phyloP scores from a whole-genome alignment of 805 yeast genomes.

The Wickerhamomyces canadensis region DNA sequence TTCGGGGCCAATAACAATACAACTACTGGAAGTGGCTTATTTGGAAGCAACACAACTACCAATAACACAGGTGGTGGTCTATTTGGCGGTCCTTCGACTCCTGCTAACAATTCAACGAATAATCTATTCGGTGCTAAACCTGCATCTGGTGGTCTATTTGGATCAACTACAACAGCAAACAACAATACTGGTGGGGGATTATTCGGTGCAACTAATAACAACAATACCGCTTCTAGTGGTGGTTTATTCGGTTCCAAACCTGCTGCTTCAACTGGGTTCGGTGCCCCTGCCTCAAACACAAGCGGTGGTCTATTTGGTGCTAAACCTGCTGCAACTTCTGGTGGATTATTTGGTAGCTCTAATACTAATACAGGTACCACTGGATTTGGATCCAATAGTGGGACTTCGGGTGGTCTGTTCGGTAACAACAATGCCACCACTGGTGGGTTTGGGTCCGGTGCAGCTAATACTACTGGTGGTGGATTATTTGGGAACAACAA shows the following conservation, averaged over 20 bases:
- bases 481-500: constrained; percentile 12
- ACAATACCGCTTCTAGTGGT: constrained; percentile 26
- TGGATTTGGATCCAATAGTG: constrained; percentile 17
- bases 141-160: constrained; percentile 16
- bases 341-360: constrained; percentile 29
- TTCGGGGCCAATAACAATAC: constrained; percentile 30
- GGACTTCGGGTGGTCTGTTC: constrained; percentile 31
- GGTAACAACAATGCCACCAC: constrained; percentile 25
- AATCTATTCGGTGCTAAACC: no score
- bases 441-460: constrained; percentile 5
- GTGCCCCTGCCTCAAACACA: constrained; percentile 12
- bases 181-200: constrained; percentile 27
- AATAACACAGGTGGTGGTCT: constrained; percentile 28
- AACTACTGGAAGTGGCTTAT: constrained; percentile 33
- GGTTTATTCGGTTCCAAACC: constrained; percentile 38
- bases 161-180: constrained; percentile 10
- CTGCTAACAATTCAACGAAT: constrained; percentile 16
- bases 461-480: constrained; percentile 5
- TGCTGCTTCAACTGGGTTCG: constrained; percentile 16
- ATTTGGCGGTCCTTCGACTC: constrained; percentile 31
- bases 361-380: constrained; percentile 4
- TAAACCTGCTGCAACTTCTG: constrained; percentile 14
- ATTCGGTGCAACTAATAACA: constrained; percentile 31
- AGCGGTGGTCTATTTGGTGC: constrained; percentile 36
- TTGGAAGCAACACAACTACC: constrained; percentile 29